phyloP scores from a whole-genome alignment of 78 protist species.

The Isochrysis galbana region DNA sequence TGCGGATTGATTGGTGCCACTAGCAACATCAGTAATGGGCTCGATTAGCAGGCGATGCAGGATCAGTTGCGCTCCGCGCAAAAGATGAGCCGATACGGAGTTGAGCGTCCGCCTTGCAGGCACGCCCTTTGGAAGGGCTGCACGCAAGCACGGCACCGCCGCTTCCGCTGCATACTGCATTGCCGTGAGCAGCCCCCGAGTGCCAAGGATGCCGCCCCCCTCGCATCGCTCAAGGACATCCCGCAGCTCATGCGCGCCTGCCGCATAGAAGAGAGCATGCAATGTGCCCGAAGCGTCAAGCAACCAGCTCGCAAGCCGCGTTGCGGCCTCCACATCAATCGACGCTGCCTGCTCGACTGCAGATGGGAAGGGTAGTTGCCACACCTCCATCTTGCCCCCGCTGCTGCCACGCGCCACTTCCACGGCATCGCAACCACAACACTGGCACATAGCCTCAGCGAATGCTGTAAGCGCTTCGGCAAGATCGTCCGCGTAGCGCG shows the following conservation, averaged over 20 bases:
- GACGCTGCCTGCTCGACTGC: not conserved
- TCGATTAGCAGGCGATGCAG: too few relatives aligned
- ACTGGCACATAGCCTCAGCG: not conserved
- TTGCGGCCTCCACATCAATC: too few relatives aligned
- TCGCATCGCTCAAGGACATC: not conserved
- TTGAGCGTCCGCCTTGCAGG: not conserved
- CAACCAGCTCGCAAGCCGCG: not conserved
- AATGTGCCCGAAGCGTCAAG: not conserved
- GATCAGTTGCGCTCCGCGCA: too few relatives aligned
- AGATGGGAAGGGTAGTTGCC: not conserved
- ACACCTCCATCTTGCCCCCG: not conserved
- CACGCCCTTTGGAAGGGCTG: not conserved
- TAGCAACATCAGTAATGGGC: too few relatives aligned
- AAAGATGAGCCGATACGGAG: not conserved
- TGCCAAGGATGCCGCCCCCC: not conserved
- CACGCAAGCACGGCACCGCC: not conserved
- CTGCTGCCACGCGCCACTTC: not conserved
- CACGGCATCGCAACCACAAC: not conserved
- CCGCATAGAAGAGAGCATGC: not conserved
- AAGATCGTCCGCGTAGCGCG: slow-evolving; percentile 5
- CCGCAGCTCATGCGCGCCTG: not conserved
- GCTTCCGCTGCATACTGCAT: not conserved
- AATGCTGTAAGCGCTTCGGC: not conserved
- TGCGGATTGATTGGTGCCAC: too few relatives aligned
- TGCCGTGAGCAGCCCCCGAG: not conserved